Percentiles rank a stretch among this genome's conserved stretches.
Conservation (phyloP, 2,329 filamentous ascomycete species). For the Graphiopsis chlorocephala region DNA sequence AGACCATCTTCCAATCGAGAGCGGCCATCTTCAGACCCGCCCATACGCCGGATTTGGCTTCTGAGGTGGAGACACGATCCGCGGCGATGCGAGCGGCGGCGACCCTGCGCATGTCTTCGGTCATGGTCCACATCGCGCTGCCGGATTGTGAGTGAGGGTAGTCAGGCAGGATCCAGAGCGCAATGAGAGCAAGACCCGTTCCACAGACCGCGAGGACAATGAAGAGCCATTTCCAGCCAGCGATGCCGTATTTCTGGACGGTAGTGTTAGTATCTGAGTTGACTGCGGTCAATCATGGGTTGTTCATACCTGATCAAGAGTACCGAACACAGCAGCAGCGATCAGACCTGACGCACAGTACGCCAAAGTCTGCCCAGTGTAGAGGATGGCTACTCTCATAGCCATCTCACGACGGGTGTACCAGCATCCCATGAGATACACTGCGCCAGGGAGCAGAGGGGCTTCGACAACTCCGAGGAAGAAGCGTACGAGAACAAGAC, state of each 20-base stretch:
- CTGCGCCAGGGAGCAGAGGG: conserved; percentile 6
- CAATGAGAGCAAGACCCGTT: conserved; percentile 56
- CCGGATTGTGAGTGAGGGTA: conserved; percentile 56
- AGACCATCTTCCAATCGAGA: conserved; percentile 12
- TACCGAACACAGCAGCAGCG: conserved; percentile 58
- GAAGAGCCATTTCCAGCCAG: conserved; percentile 15
- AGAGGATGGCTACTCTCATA: conserved; percentile 5
- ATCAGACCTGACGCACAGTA: conserved; percentile 65
- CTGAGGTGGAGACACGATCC: conserved; percentile 50
- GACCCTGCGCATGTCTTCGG: conserved; percentile 44
- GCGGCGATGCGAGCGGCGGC: conserved; percentile 25
- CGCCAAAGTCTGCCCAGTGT: conserved; percentile 49
- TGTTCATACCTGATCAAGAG: conserved; percentile 51
- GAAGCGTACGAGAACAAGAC: conserved; percentile 26
- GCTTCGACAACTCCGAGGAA: conserved; percentile 22
- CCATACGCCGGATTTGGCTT: conserved; percentile 40
- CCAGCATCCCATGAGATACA: conserved; percentile 36
- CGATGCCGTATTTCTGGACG: conserved; percentile 35
- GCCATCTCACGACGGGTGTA: conserved; percentile 38
- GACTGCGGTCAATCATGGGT: background rate
- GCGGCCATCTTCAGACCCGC: conserved; percentile 11
- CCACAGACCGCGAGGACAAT: conserved; percentile 39
- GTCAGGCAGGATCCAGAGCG: conserved; percentile 63
- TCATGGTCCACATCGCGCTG: conserved; percentile 42
- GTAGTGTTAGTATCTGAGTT: background rate